Percentiles rank a stretch among this genome's conserved stretches.
Conservation (phyloP, 139 green algal species). For the Spirogloea muscicola region DNA sequence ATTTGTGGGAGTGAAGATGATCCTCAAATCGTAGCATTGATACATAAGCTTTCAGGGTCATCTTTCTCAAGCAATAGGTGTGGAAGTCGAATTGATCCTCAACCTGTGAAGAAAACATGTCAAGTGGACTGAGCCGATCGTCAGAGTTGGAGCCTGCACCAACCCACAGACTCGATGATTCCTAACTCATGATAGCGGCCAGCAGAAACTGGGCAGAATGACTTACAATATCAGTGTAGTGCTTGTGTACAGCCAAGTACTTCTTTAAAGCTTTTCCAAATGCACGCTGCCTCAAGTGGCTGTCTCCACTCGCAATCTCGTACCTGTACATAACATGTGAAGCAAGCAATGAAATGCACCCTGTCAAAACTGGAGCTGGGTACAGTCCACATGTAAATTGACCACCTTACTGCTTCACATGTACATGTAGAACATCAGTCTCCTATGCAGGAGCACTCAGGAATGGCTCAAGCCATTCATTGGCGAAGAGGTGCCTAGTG, state of each 20-base stretch:
- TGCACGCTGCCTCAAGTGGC: conserved; percentile 48
- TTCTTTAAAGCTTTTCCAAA: conserved; percentile 80
- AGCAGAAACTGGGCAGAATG: too few relatives aligned
- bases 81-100: conserved; percentile 99
- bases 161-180: too few relatives aligned
- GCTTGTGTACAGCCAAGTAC: conserved; percentile 67
- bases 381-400: too few relatives aligned
- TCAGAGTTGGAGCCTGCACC: not conserved
- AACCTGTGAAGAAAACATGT: conserved; percentile 8
- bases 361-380: too few relatives aligned
- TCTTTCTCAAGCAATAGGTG: conserved; percentile 93
- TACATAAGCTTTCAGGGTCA: conserved; percentile 90
- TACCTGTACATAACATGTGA: too few relatives aligned
- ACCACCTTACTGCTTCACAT: too few relatives aligned
- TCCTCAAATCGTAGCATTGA: conserved; percentile 85
- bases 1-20: conserved; percentile 63
- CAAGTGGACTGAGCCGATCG: not conserved
- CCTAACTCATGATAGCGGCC: too few relatives aligned
- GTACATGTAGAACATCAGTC: too few relatives aligned
- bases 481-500: too few relatives aligned
- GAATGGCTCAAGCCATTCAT: too few relatives aligned
- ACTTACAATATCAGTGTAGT: conserved; percentile 65
- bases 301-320: conserved; percentile 74
- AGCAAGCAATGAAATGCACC: too few relatives aligned
- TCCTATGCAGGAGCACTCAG: too few relatives aligned